These are phyloP conservation scores for Iberis pinnata DNA, from an alignment of 345 rosid species.

Conservation along the genomic window DNA sequence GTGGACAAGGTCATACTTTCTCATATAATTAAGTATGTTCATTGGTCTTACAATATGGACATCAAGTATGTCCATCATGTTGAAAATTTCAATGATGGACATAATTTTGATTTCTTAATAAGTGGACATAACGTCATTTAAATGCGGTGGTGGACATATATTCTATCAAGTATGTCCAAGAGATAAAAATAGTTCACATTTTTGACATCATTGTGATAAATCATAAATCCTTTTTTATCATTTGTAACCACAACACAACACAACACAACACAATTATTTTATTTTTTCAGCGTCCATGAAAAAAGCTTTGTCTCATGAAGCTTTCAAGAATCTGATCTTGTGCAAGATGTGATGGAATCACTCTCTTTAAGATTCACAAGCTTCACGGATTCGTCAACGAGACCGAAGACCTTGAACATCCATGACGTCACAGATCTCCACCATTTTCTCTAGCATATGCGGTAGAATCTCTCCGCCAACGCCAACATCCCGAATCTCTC, in stretches of 20 bases:
- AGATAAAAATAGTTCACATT: too few species aligned
- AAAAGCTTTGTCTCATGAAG: constrained; percentile 74
- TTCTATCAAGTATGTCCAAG: too few species aligned
- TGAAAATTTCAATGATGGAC: too few species aligned
- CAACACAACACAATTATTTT: constrained; percentile 60
- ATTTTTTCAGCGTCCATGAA: constrained; percentile 77
- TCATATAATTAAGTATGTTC: too few species aligned
- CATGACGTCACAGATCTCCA: constrained; percentile 59
- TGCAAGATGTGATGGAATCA: constrained; percentile 52
- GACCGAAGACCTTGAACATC: constrained; percentile 58
- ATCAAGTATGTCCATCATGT: too few species aligned
- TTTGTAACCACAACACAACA: constrained; percentile 85
- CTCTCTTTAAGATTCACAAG: constrained; percentile 52
- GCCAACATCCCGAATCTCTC: constrained; percentile 77
- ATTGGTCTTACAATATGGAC: too few species aligned
- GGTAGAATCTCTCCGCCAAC: constrained; percentile 90
- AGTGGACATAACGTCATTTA: too few species aligned
- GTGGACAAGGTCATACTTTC: too few species aligned
- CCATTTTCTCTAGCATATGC: constrained; percentile 76
- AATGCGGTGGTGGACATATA: too few species aligned
- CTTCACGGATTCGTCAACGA: constrained; percentile 54
- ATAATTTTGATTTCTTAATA: too few species aligned
- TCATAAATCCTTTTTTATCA: constrained; percentile 73
- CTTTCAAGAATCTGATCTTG: constrained; percentile 64
- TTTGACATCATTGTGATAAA: constrained; percentile 46